These are phyloP conservation scores for Calonectria hawksworthii DNA, from an alignment of 2,329 filamentous ascomycete species.

Conservation along the genomic window DNA sequence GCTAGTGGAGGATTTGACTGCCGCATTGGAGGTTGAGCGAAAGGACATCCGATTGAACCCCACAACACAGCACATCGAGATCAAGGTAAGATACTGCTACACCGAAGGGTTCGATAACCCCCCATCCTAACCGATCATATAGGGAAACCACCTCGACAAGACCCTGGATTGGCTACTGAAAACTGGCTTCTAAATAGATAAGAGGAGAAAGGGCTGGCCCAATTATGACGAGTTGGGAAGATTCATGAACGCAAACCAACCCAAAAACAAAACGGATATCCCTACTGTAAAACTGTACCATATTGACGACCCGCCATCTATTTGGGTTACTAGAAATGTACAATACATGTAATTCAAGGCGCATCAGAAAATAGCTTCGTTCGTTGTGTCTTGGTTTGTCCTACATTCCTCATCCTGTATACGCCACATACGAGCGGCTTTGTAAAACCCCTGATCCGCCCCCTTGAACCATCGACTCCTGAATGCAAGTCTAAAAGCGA, in stretches of 20 bases:
- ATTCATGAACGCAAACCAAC: not conserved
- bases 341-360: slow-evolving; percentile 48
- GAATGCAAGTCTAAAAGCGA: slow-evolving; percentile 48
- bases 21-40: slow-evolving; percentile 68
- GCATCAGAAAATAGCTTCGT: slow-evolving; percentile 40
- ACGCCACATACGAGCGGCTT: slow-evolving; percentile 40
- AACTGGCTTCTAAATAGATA: slow-evolving; percentile 50
- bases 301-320: slow-evolving; percentile 41
- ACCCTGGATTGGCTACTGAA: slow-evolving; percentile 50
- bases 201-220: not conserved
- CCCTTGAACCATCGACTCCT: slow-evolving; percentile 45
- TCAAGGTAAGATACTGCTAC: slow-evolving; percentile 71
- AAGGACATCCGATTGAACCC: slow-evolving; percentile 68
- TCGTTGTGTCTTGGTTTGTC: slow-evolving; percentile 45
- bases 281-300: slow-evolving; percentile 44
- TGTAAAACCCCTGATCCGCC: slow-evolving; percentile 38
- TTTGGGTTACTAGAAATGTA: slow-evolving; percentile 43
- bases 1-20: slow-evolving; percentile 74
- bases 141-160: slow-evolving; percentile 53
- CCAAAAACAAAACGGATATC: not conserved
- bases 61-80: slow-evolving; percentile 79
- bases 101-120: not conserved
- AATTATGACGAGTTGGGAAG: not conserved
- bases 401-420: slow-evolving; percentile 42
- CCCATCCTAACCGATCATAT: slow-evolving; percentile 14